Percentiles rank a stretch among this genome's conserved stretches.
Evolutionary conservation across 2,329 filamentous ascomycete genomes (phyloP).

Genomic region (Claviceps africana): DNA sequence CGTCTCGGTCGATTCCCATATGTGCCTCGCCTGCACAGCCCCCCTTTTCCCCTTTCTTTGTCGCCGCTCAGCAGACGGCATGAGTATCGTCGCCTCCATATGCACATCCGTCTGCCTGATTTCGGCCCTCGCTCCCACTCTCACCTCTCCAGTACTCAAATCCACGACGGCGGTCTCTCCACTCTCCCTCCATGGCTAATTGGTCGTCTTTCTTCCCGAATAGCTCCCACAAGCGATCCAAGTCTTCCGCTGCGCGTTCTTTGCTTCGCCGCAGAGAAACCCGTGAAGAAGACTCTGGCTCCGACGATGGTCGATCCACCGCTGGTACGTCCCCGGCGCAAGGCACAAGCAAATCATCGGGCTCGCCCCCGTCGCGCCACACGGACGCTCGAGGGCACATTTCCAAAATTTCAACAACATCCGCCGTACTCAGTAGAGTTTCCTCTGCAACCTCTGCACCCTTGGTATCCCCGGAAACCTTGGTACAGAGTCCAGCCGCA

Average conservation of each 20-base stretch:
- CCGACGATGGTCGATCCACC: conserved; percentile 33
- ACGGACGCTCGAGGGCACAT: conserved; percentile 27
- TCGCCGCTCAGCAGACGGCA: neutral
- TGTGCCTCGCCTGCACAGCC: neutral
- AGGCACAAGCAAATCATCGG: conserved; percentile 16
- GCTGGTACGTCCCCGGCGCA: conserved; percentile 20
- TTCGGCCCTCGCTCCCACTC: neutral
- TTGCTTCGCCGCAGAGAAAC: conserved; percentile 39
- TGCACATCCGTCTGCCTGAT: neutral
- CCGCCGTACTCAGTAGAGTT: conserved; percentile 26
- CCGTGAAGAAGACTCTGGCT: conserved; percentile 38
- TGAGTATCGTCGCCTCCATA: neutral
- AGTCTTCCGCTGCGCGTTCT: conserved; percentile 36
- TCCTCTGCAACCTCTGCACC: conserved; percentile 12
- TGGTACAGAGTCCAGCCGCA: conserved; percentile 14
- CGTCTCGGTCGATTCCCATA: neutral
- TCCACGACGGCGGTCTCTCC: neutral
- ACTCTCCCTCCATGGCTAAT: conserved; percentile 2
- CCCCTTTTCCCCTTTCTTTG: neutral
- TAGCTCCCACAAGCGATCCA: conserved; percentile 36
- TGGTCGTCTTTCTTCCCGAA: neutral
- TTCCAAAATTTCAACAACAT: conserved; percentile 32
- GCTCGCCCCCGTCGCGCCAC: conserved; percentile 23
- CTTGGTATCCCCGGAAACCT: too few relatives aligned
- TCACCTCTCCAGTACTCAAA: neutral